phyloP scores from a whole-genome alignment of 1,139 yeast species.

The Hansenula lynferdii region DNA sequence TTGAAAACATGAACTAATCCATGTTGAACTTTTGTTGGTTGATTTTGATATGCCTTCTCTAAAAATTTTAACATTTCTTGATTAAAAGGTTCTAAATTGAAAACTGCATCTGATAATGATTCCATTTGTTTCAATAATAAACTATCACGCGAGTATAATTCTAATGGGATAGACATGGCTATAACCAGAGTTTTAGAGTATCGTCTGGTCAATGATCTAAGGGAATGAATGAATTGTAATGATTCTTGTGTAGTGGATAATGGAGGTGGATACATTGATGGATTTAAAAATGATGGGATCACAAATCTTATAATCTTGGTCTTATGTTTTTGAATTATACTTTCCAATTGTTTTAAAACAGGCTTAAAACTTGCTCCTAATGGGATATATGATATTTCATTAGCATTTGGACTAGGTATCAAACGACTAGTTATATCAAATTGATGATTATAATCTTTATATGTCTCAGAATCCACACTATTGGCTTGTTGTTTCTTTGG shows the following conservation, averaged over 20 bases:
- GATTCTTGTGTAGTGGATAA: slow-evolving; percentile 43
- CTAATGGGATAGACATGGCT: slow-evolving; percentile 56
- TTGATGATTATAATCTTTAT: slow-evolving; percentile 58
- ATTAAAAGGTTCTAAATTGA: slow-evolving; percentile 80
- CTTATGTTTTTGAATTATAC: slow-evolving; percentile 35
- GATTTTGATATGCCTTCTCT: slow-evolving; percentile 63
- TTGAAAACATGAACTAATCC: slow-evolving; percentile 78
- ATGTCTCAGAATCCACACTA: slow-evolving; percentile 23
- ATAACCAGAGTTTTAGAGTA: slow-evolving; percentile 40
- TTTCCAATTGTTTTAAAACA: slow-evolving; percentile 37
- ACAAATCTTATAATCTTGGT: slow-evolving; percentile 56
- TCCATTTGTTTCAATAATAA: slow-evolving; percentile 53
- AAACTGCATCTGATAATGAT: slow-evolving; percentile 57
- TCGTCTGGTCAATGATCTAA: slow-evolving; percentile 51
- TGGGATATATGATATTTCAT: slow-evolving; percentile 57
- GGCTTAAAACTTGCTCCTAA: slow-evolving; percentile 23
- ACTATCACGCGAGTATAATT: slow-evolving; percentile 55
- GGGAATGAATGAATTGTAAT: slow-evolving; percentile 57
- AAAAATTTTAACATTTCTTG: slow-evolving; percentile 64
- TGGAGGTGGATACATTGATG: slow-evolving; percentile 64
- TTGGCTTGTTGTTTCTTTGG: slow-evolving; percentile 22
- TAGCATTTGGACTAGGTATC: slow-evolving; percentile 58
- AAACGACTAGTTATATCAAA: slow-evolving; percentile 73
- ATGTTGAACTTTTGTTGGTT: slow-evolving; percentile 76
- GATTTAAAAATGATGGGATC: slow-evolving; percentile 75